Conservation (phyloP, 805 yeast species). For the Suhomyces pyralidae region DNA sequence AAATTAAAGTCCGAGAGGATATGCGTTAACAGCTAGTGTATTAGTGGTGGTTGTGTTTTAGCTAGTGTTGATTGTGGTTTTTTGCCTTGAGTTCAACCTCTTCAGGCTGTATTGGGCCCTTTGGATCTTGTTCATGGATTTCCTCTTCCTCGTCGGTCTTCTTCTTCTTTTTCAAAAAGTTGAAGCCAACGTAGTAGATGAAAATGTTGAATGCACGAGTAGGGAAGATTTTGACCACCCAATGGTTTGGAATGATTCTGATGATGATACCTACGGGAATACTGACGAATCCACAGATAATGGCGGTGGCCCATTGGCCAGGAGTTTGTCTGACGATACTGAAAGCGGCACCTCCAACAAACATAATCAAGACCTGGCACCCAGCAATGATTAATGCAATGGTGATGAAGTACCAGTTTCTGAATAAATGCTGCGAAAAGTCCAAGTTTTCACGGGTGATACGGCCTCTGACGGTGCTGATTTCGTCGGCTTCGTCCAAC, state of each 20-base stretch:
- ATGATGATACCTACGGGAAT: constrained; percentile 76
- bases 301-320: constrained; percentile 86
- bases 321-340: constrained; percentile 76
- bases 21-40: no score
- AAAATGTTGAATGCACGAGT: constrained; percentile 43
- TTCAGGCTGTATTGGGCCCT: background rate
- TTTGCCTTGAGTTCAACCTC: background rate
- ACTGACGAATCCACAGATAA: constrained; percentile 75
- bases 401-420: constrained; percentile 76
- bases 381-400: constrained; percentile 77
- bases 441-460: constrained; percentile 65
- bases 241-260: constrained; percentile 78
- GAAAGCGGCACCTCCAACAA: constrained; percentile 96
- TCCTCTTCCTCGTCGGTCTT: constrained; percentile 14
- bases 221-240: constrained; percentile 69
- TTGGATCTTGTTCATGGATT: background rate
- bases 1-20: no score
- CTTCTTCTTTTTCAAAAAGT: constrained; percentile 28
- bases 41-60: no score
- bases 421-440: constrained; percentile 75
- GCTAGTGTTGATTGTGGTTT: no score
- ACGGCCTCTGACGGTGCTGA: constrained; percentile 54
- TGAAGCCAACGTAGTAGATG: constrained; percentile 36
- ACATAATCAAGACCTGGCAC: constrained; percentile 87
- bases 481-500: constrained; percentile 80